Percentiles rank a stretch among this genome's conserved stretches.
Evolutionary conservation across 202 grass and related monocot species (phyloP).

Genomic region (Bolboschoenoplectus hybrid): DNA sequence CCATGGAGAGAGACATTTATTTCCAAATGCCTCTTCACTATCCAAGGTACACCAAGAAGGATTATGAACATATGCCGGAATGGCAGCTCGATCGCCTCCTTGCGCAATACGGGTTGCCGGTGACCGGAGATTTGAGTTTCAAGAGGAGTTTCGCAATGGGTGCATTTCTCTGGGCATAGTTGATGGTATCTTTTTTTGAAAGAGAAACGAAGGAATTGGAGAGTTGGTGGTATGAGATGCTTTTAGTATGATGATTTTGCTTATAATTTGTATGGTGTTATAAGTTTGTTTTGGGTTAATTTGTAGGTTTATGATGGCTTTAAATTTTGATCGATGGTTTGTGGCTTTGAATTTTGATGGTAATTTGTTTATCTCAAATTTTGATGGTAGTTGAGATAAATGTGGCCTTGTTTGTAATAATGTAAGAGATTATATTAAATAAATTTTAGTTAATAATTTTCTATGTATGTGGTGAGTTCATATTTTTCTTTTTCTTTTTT

Average conservation of each 20-base stretch:
- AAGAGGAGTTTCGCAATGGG: conserved; percentile 82
- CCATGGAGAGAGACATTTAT: not conserved
- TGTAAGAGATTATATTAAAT: not conserved
- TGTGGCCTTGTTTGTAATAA: not conserved
- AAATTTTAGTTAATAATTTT: not conserved
- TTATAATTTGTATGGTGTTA: not conserved
- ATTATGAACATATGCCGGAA: conserved; percentile 91
- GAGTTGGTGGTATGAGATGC: not conserved
- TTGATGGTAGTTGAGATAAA: not conserved
- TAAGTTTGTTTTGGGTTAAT: no score
- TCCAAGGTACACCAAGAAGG: conserved; percentile 62
- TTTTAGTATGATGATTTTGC: not conserved
- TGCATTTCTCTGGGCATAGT: conserved; percentile 74
- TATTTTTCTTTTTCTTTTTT: not conserved
- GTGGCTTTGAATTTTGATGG: not conserved
- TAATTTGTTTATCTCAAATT: not conserved
- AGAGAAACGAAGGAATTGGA: not conserved
- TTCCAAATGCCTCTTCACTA: conserved; percentile 98
- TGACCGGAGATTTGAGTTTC: conserved; percentile 44
- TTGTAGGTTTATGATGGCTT: not conserved
- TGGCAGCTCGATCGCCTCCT: conserved; percentile 92
- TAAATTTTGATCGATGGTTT: not conserved
- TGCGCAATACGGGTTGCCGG: conserved; percentile 71
- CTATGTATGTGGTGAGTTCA: no score
- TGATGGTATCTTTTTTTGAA: not conserved